phyloP scores from a whole-genome alignment of 495 filamentous ascomycete species.

The Penicillium longicatenatum region DNA sequence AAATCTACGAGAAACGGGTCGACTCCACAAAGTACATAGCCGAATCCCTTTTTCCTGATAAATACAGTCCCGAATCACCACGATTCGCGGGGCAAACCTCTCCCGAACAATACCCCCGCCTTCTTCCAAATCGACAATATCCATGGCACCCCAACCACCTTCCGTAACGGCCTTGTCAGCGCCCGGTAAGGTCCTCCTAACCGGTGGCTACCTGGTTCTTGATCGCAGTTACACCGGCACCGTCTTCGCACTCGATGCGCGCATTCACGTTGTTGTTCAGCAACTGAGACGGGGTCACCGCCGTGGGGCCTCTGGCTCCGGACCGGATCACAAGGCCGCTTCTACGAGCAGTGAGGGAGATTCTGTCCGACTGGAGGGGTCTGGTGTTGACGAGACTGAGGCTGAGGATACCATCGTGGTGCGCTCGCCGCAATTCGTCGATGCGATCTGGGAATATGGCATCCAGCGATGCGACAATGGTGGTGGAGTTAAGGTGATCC shows the following conservation, averaged over 20 bases:
- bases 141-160: slow-evolving; percentile 22
- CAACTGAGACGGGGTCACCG: slow-evolving; percentile 43
- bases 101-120: slow-evolving; percentile 14
- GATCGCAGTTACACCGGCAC: slow-evolving; percentile 85
- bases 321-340: slow-evolving; percentile 17
- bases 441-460: slow-evolving; percentile 84
- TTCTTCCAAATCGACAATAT: slow-evolving; percentile 13
- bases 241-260: slow-evolving; percentile 91
- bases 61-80: background rate
- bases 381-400: slow-evolving; percentile 26
- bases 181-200: slow-evolving; percentile 92
- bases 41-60: background rate
- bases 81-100: slow-evolving; percentile 12
- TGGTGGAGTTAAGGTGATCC: slow-evolving; percentile 76
- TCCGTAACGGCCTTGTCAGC: slow-evolving; percentile 72
- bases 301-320: slow-evolving; percentile 26
- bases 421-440: slow-evolving; percentile 84
- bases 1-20: slow-evolving; percentile 1
- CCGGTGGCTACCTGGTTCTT: slow-evolving; percentile 92
- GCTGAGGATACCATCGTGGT: slow-evolving; percentile 67
- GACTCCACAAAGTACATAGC: background rate
- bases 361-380: slow-evolving; percentile 1
- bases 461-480: slow-evolving; percentile 65
- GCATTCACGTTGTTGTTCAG: slow-evolving; percentile 83
- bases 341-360: slow-evolving; percentile 11